phyloP scores from a whole-genome alignment of 2,329 filamentous ascomycete genomes.

The Cadophora gregata region DNA sequence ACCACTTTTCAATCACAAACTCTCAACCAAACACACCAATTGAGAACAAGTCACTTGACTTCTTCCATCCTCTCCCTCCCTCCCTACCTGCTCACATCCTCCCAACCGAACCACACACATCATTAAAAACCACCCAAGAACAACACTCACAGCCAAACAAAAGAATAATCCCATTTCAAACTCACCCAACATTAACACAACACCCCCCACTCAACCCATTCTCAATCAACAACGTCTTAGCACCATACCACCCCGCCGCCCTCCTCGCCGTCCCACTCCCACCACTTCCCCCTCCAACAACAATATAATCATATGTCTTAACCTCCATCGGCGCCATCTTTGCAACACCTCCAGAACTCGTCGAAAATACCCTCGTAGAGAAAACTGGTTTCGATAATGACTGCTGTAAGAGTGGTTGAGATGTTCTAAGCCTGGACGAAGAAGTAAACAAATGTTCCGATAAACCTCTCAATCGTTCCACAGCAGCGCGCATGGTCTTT shows the following conservation, averaged over 20 bases:
- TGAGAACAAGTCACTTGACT: too few species aligned
- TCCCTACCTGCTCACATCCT: too few species aligned
- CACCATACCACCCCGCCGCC: conserved; percentile 57
- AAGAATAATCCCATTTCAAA: conserved; percentile 11
- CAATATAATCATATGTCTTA: conserved; percentile 58
- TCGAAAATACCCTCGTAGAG: background rate
- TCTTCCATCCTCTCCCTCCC: too few species aligned
- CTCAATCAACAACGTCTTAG: conserved; percentile 57
- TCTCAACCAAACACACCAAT: too few species aligned
- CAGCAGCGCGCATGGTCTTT: background rate
- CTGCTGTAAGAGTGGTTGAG: background rate
- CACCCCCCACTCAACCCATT: conserved; percentile 54
- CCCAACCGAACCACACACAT: background rate
- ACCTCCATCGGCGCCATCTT: conserved; percentile 29
- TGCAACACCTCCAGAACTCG: background rate
- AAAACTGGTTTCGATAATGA: background rate
- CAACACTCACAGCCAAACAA: background rate
- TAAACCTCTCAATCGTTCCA: background rate
- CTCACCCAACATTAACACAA: conserved; percentile 60
- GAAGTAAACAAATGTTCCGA: background rate
- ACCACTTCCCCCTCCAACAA: conserved; percentile 58
- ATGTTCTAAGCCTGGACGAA: background rate
- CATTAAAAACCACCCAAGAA: background rate
- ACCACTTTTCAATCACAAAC: too few species aligned
- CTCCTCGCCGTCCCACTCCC: conserved; percentile 55